Evolutionary conservation across 768 basidiomycete genomes (phyloP), one percentile per base, ranked within the genome.

Genomic region (Phanerodontia chrysosporium): DNA sequence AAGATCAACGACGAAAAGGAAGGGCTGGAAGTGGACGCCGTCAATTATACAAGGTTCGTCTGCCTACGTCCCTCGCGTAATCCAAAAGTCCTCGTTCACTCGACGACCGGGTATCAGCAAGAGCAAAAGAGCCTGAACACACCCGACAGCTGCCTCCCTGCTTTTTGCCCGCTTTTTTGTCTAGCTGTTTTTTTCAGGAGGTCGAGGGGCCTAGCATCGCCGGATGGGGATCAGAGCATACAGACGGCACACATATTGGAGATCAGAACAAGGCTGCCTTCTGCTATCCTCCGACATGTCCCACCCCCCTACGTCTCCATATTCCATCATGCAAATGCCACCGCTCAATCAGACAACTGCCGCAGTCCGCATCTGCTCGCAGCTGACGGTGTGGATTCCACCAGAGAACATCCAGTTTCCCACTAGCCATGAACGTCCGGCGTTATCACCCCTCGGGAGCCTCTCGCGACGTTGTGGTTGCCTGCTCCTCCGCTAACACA

Each of bases 31-130:
- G 44, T 53, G 64, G 59, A 63, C 59, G 65, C 63, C 45, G 65
- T 64, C 63, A 66, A 66, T 66, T 62, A 66, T 61, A 61, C 62
- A 65, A 61, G 57, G 64, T 65, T 65, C 58, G 39, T 42, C 39
- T 10, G 39, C 18, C 39, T 12, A 42, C 39, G 39, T 42, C 22
- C 22, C 46, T 48, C 46, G 46, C 46, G 6, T 52, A 32, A 52
- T 52, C 9, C 29, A 22, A 32, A 55, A 46, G 2, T 21, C 55
- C 55, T 28, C 29, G 24, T 22, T 44, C 10, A 10, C 55, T 46
- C 55, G 55, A 42, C 55, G 27, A 55, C 55, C 55, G 44, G 44
- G 55, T 55, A 55, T 46, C 44, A 55, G 22, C 55, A 22, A 9
- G 12, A 29, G 27, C 18, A 42, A 42, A 35, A 42, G 8, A 42